Conservation (phyloP, 768 basidiomycete species). For the Amyloporia xantha region DNA sequence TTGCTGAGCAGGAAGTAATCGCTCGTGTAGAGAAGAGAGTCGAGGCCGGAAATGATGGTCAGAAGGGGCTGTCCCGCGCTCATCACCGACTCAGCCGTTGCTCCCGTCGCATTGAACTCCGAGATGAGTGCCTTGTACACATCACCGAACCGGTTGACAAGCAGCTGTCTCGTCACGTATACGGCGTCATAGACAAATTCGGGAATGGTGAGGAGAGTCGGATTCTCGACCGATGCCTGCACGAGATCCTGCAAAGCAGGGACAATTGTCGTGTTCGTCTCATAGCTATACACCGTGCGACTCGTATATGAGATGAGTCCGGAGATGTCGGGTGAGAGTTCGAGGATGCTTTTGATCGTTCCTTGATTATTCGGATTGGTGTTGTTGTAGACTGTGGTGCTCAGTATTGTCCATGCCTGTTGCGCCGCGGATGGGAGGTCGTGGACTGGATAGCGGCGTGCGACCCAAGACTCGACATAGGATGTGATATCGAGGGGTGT, state of each 20-base stretch:
- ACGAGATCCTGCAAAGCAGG: constrained; percentile 18
- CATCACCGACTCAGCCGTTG: constrained; percentile 17
- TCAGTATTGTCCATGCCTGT: constrained; percentile 32
- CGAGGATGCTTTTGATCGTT: constrained; percentile 32
- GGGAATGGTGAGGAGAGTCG: constrained; percentile 17
- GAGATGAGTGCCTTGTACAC: constrained; percentile 26
- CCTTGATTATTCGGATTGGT: constrained; percentile 26
- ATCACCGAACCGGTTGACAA: constrained; percentile 32
- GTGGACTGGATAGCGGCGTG: constrained; percentile 29
- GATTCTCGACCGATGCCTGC: constrained; percentile 11
- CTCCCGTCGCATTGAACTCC: constrained; percentile 20
- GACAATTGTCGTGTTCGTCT: constrained; percentile 27
- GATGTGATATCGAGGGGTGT: constrained; percentile 25
- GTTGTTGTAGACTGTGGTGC: constrained; percentile 35
- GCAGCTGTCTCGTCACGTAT: constrained; percentile 33
- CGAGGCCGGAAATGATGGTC: constrained; percentile 28
- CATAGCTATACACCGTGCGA: constrained; percentile 29
- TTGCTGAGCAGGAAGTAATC: constrained; percentile 27
- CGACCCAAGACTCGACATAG: constrained; percentile 29
- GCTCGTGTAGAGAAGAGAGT: constrained; percentile 28
- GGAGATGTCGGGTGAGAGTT: constrained; percentile 27
- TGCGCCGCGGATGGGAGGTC: constrained; percentile 20
- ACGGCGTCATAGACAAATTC: constrained; percentile 36
- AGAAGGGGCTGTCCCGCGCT: constrained; percentile 24
- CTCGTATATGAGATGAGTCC: constrained; percentile 28